These are phyloP conservation scores for Cladorrhinum sp. DNA, from an alignment of 2,329 filamentous ascomycete genomes.

Conservation along the genomic window DNA sequence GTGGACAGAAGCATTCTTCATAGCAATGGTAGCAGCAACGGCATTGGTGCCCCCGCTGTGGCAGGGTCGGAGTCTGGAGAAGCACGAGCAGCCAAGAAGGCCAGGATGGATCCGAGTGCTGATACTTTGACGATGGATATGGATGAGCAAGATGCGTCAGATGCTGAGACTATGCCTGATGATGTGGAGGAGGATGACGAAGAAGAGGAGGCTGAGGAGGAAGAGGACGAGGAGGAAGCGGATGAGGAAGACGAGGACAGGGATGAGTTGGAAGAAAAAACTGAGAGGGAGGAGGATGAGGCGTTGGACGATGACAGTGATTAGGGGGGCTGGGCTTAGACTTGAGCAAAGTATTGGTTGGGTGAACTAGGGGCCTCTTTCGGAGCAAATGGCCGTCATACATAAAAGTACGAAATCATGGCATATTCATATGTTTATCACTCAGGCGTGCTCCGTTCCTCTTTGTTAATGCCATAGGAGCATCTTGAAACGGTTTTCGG, in stretches of 20 bases:
- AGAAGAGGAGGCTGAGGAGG: constrained; percentile 43
- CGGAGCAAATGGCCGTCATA: too few species aligned
- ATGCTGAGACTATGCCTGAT: constrained; percentile 49
- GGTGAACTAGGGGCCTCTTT: neutral
- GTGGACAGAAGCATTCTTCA: constrained; percentile 13
- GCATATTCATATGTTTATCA: too few species aligned
- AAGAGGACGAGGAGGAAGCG: constrained; percentile 39
- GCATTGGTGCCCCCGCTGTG: neutral
- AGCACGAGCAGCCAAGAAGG: constrained; percentile 38
- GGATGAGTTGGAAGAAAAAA: constrained; percentile 41
- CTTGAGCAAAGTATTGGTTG: neutral
- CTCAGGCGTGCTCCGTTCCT: too few species aligned
- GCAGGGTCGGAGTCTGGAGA: constrained; percentile 7
- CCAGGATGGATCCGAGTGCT: constrained; percentile 35
- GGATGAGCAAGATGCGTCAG: constrained; percentile 42
- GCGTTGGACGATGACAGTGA: constrained; percentile 63
- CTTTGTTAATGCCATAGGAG: too few species aligned
- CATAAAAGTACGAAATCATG: too few species aligned
- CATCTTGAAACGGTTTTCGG: too few species aligned
- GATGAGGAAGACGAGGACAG: constrained; percentile 52
- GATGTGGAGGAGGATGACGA: constrained; percentile 43
- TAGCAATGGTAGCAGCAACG: neutral
- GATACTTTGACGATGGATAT: constrained; percentile 47
- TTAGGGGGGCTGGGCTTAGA: constrained; percentile 28
- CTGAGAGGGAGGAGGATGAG: constrained; percentile 51